A percentile compares a stretch with the other conserved stretches of the same genome.
Conservation (phyloP, 176 grass and related monocot genomes). For the Bromus sterilis region DNA sequence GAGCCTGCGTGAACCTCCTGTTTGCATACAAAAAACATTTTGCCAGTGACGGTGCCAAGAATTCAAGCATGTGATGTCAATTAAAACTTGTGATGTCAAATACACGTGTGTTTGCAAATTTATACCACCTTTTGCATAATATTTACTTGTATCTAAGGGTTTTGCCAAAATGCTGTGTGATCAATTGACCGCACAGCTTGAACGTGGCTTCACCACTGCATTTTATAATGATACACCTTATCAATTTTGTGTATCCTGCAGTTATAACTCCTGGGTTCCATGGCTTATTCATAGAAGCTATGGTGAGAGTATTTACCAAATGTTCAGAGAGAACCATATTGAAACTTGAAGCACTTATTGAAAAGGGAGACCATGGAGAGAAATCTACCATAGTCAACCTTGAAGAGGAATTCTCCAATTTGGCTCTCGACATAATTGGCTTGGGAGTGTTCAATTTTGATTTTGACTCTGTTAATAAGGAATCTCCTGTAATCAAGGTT, state of each 20-base stretch:
- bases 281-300: slow-evolving; percentile 88
- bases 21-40: background rate
- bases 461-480: slow-evolving; percentile 87
- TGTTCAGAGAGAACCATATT: slow-evolving; percentile 86
- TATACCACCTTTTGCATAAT: background rate
- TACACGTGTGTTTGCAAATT: background rate
- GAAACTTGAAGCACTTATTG: slow-evolving; percentile 65
- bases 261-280: slow-evolving; percentile 95
- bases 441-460: slow-evolving; percentile 96
- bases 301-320: slow-evolving; percentile 70
- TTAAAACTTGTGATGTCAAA: background rate
- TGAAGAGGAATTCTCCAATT: slow-evolving; percentile 96
- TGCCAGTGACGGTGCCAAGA: background rate
- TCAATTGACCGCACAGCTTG: background rate
- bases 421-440: slow-evolving; percentile 97
- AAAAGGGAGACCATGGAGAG: slow-evolving; percentile 16
- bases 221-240: background rate
- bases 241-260: slow-evolving; percentile 21
- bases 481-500: slow-evolving; percentile 99
- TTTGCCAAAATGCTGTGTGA: background rate
- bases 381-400: slow-evolving; percentile 66
- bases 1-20: background rate
- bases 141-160: background rate
- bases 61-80: background rate
- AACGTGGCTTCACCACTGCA: background rate